Evolutionary conservation across 1,284 basidiomycete species (phyloP), one percentile per base, ranked within the genome.

Genomic region (Ustilago nuda): DNA sequence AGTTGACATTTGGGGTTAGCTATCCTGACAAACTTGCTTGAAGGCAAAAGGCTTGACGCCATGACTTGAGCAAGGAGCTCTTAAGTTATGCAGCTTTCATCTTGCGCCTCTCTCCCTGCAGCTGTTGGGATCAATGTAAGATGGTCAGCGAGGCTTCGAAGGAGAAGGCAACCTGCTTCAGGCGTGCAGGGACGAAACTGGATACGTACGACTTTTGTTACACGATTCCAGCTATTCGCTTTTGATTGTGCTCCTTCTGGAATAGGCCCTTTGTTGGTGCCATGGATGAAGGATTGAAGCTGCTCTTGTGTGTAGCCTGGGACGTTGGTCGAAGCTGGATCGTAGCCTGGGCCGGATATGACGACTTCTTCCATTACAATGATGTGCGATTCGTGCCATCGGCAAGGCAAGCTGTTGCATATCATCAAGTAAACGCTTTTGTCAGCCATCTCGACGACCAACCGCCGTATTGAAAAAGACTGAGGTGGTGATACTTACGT

Each of bases 321-420:
- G 11, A 84, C 81, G 46, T 81, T 73, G 15, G 82, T 82, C 8
- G 81, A 78, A 12, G 70, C 65, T 17, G 66, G 65, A 54, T 81
- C 80, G 61, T 83, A 83, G 27, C 61, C 57, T 9, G 82, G 82
- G 4, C 76, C 78, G 4, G 73, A 79, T 61, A 85, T 76, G 46
- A 84, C 78, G 15, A 85, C 79, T 54, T 85, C 83, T 54, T 85
- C 84, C 72, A 85, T 73, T 33, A 85, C 83, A 46, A 85, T 84
- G 48, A 85, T 85, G 56, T 85, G 84, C 2, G 76, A 67, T 8
- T 73, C 76, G 59, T 84, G 79, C 84, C 84, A 85, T 33, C 84
- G 72, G 54, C 82, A 84, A 7, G 84, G 84, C 46, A 85, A 61
- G 0, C 81, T 83, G 56, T 27, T 37, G 8, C 4, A 8, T 32